Evolutionary conservation across 1,284 basidiomycete species (phyloP).

Genomic region (Rhodotorula sp.): DNA sequence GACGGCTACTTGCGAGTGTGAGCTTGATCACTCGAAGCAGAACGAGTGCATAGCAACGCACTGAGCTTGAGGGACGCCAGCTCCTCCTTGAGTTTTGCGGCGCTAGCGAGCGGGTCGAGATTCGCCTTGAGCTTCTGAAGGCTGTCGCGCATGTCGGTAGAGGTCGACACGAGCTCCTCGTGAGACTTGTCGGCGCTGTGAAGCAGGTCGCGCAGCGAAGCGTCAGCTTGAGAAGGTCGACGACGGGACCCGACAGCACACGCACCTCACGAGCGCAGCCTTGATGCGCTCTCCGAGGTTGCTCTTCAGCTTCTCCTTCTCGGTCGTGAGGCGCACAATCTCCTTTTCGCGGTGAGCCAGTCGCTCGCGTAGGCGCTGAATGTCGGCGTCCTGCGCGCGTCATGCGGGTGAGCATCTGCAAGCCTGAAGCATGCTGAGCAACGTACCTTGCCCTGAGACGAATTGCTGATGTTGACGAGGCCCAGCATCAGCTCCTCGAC

Average conservation of each 20-base stretch:
- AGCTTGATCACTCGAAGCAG: too few relatives aligned
- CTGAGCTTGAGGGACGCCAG: not conserved
- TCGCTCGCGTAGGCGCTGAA: not conserved
- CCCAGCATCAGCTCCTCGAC: not conserved
- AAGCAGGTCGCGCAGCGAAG: too few relatives aligned
- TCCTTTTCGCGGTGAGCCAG: not conserved
- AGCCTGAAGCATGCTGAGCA: not conserved
- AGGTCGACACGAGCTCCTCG: not conserved
- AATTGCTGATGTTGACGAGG: not conserved
- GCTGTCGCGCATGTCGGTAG: not conserved
- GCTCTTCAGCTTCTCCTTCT: conserved; percentile 8
- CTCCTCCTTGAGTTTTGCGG: not conserved
- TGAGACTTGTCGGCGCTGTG: not conserved
- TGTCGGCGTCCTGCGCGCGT: not conserved
- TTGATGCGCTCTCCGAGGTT: not conserved
- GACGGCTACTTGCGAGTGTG: not conserved
- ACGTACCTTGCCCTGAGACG: not conserved
- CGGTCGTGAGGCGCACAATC: not conserved
- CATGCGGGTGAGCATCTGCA: not conserved
- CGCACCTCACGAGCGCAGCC: not conserved
- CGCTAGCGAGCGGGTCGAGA: not conserved
- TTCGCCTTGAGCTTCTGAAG: not conserved
- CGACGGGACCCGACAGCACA: too few relatives aligned
- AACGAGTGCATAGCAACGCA: not conserved
- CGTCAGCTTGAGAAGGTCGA: conserved; percentile 15